Evolutionary conservation across 768 basidiomycete genomes (phyloP).

Genomic region (Lactifluus subvellereus): DNA sequence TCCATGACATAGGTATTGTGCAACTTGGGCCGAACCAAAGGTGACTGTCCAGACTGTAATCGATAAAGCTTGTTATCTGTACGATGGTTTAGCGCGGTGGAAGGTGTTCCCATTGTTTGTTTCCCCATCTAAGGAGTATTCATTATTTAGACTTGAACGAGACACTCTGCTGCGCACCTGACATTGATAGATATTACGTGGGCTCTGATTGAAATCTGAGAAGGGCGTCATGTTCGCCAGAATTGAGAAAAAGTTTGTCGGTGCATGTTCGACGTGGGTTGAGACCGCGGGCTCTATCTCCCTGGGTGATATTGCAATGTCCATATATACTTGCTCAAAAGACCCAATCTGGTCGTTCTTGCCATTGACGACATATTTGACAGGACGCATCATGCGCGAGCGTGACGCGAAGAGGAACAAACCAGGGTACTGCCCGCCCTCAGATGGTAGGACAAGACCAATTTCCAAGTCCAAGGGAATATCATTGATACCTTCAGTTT

Average conservation of each 20-base stretch:
- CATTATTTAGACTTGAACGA: not conserved
- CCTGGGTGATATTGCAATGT: constrained; percentile 85
- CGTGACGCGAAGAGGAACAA: constrained; percentile 84
- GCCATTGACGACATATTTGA: constrained; percentile 84
- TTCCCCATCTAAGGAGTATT: constrained; percentile 79
- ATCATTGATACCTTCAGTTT: constrained; percentile 78
- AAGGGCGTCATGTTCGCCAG: constrained; percentile 97
- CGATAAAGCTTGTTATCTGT: constrained; percentile 99
- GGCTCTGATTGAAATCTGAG: constrained; percentile 98
- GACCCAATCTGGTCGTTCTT: constrained; percentile 86
- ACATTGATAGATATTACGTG: constrained; percentile 90
- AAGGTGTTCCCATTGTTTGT: constrained; percentile 99
- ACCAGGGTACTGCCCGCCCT: constrained; percentile 96
- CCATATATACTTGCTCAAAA: constrained; percentile 99
- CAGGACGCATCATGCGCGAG: constrained; percentile 96
- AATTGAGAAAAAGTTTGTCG: constrained; percentile 94
- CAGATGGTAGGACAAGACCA: constrained; percentile 75
- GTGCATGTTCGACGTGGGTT: constrained; percentile 89
- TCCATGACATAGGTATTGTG: constrained; percentile 98
- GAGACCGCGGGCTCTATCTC: constrained; percentile 72
- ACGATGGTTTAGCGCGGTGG: constrained; percentile 83
- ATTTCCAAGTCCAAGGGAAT: constrained; percentile 94
- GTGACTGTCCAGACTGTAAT: constrained; percentile 91
- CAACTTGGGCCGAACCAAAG: constrained; percentile 84
- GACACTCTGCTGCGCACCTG: constrained; percentile 45